These are phyloP conservation scores for Exserohilum turcica DNA, from an alignment of 2,329 filamentous ascomycete genomes.

Conservation along the genomic window DNA sequence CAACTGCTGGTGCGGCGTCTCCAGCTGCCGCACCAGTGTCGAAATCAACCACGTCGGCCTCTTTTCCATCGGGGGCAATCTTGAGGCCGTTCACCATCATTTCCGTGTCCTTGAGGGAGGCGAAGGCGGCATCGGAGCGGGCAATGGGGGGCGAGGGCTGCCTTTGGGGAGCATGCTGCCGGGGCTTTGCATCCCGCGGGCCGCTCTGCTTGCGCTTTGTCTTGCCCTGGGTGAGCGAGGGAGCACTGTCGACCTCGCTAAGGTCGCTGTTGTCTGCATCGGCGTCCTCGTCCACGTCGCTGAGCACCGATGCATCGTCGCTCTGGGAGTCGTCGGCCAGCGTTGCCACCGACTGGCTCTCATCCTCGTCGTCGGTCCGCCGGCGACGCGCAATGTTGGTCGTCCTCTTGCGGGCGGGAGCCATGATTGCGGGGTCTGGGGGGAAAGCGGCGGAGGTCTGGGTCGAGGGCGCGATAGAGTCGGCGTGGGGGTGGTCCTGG, in stretches of 20 bases:
- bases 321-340: slow-evolving; percentile 67
- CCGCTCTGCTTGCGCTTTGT: slow-evolving; percentile 47
- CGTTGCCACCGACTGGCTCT: slow-evolving; percentile 51
- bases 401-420: slow-evolving; percentile 44
- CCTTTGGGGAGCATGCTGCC: slow-evolving; percentile 32
- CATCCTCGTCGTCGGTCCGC: slow-evolving; percentile 48
- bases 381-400: slow-evolving; percentile 46
- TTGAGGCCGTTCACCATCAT: slow-evolving; percentile 65
- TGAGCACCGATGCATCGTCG: slow-evolving; percentile 65
- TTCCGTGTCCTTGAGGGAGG: slow-evolving; percentile 61
- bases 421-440: slow-evolving; percentile 36
- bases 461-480: slow-evolving; percentile 19
- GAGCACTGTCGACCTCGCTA: slow-evolving; percentile 56
- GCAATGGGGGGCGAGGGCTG: slow-evolving; percentile 45
- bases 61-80: slow-evolving; percentile 50
- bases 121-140: slow-evolving; percentile 47
- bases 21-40: slow-evolving; percentile 50
- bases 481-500: slow-evolving; percentile 26
- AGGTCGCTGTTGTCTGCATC: slow-evolving; percentile 64
- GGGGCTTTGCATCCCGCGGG: slow-evolving; percentile 39
- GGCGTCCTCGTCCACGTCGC: slow-evolving; percentile 62
- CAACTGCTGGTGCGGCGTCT: slow-evolving; percentile 49
- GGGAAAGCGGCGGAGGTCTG: slow-evolving; percentile 4
- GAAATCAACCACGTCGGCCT: slow-evolving; percentile 57
- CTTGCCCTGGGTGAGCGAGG: slow-evolving; percentile 44